phyloP scores from a whole-genome alignment of 169 alveolate species.

The Plasmodium cynomolgi region DNA sequence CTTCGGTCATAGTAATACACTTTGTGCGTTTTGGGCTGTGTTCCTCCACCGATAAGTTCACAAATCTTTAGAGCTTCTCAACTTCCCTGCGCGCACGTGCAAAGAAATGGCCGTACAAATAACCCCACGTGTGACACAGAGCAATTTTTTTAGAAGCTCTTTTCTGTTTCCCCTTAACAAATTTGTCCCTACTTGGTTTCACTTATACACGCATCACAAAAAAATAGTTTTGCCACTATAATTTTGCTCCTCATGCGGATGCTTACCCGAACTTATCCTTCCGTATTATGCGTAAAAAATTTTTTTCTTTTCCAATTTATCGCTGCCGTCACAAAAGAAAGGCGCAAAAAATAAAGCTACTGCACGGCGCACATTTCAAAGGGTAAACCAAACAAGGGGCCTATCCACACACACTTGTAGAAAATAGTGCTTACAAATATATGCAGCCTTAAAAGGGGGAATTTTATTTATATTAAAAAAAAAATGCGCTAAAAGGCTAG shows the following conservation, averaged over 20 bases:
- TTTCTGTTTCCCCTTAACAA: background rate
- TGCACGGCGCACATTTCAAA: background rate
- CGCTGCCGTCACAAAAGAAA: background rate
- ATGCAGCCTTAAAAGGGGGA: background rate
- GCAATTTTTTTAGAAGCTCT: background rate
- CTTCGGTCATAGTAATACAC: background rate
- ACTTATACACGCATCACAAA: background rate
- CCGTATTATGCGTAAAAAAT: background rate
- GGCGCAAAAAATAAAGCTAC: background rate
- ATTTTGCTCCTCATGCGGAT: background rate
- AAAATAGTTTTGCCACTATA: background rate
- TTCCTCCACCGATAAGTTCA: background rate
- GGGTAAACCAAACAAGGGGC: background rate
- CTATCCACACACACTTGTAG: background rate
- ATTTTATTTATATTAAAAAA: background rate
- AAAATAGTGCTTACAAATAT: background rate
- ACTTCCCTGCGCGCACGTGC: background rate
- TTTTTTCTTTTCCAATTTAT: background rate
- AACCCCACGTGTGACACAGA: background rate
- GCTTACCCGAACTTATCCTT: background rate
- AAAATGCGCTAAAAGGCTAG: background rate
- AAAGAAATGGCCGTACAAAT: background rate
- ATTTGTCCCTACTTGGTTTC: background rate
- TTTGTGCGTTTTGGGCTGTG: background rate
- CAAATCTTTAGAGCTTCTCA: background rate